These are phyloP conservation scores for Cladosporium velox DNA, from an alignment of 2,329 filamentous ascomycete species.

Conservation along the genomic window DNA sequence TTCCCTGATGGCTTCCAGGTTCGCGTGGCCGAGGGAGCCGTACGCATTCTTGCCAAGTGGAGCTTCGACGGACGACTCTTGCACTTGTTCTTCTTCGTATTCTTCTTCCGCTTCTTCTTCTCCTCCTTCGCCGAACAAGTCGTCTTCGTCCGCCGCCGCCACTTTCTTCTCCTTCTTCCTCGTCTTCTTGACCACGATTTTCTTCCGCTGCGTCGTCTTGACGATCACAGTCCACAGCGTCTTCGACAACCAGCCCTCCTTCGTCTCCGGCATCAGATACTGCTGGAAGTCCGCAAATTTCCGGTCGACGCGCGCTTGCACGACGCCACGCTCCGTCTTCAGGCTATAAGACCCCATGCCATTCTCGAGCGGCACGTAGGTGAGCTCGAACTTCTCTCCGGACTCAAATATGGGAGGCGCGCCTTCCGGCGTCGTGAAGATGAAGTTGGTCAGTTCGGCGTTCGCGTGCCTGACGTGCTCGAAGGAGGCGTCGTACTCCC, in stretches of 20 bases:
- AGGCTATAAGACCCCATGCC: neutral
- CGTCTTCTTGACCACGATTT: neutral
- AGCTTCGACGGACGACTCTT: neutral
- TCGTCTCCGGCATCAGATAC: conserved; percentile 2
- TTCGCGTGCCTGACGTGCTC: neutral
- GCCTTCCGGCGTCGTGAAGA: neutral
- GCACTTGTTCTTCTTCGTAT: neutral
- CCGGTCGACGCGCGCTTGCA: neutral
- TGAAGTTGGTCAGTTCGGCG: neutral
- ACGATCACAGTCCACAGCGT: neutral
- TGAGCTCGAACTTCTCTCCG: neutral
- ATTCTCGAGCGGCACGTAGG: neutral
- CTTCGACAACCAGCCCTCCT: conserved; percentile 2
- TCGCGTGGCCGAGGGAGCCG: conserved; percentile 3
- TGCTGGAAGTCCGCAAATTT: neutral
- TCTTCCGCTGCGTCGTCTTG: neutral
- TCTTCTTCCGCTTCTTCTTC: neutral
- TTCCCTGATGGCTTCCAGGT: neutral
- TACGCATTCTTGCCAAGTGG: neutral
- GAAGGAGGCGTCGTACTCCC: neutral
- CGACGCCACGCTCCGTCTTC: neutral
- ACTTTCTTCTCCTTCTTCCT: neutral
- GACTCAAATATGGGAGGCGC: neutral
- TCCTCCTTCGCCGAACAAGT: neutral
- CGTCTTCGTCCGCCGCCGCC: neutral